Evolutionary conservation across 2,329 filamentous ascomycete species (phyloP).

Genomic region (Cytospora mali): DNA sequence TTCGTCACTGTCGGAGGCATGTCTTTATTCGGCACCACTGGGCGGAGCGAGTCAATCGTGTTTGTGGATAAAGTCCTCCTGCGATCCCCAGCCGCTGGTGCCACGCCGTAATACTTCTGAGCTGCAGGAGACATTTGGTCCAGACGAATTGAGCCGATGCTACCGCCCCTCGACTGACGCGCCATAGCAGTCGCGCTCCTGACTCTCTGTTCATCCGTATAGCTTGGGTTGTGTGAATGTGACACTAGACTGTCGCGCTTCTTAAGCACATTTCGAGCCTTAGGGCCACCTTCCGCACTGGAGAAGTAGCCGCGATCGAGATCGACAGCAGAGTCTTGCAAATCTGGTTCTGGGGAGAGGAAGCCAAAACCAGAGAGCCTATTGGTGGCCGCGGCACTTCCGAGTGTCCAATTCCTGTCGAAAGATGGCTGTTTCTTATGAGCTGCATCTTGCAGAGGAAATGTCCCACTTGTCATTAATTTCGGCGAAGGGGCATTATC

Average conservation of each 20-base stretch:
- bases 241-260: slow-evolving; percentile 65
- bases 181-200: slow-evolving; percentile 67
- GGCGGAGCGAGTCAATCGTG: slow-evolving; percentile 58
- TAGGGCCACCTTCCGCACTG: slow-evolving; percentile 78
- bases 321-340: slow-evolving; percentile 58
- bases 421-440: slow-evolving; percentile 72
- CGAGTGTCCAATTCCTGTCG: slow-evolving; percentile 70
- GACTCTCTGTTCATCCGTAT: slow-evolving; percentile 72
- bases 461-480: slow-evolving; percentile 46
- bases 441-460: slow-evolving; percentile 42
- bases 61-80: slow-evolving; percentile 64
- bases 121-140: slow-evolving; percentile 61
- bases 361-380: slow-evolving; percentile 42
- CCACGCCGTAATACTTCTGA: slow-evolving; percentile 70
- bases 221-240: slow-evolving; percentile 76
- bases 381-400: slow-evolving; percentile 46
- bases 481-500: slow-evolving; percentile 44
- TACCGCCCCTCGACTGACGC: slow-evolving; percentile 77
- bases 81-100: slow-evolving; percentile 47
- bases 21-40: slow-evolving; percentile 57
- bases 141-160: slow-evolving; percentile 73
- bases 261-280: slow-evolving; percentile 76
- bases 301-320: slow-evolving; percentile 93
- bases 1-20: slow-evolving; percentile 61
- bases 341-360: slow-evolving; percentile 50